Evolutionary conservation across 164 flowering plant genomes (phyloP).

Genomic region (Hamamelis virginiana): DNA sequence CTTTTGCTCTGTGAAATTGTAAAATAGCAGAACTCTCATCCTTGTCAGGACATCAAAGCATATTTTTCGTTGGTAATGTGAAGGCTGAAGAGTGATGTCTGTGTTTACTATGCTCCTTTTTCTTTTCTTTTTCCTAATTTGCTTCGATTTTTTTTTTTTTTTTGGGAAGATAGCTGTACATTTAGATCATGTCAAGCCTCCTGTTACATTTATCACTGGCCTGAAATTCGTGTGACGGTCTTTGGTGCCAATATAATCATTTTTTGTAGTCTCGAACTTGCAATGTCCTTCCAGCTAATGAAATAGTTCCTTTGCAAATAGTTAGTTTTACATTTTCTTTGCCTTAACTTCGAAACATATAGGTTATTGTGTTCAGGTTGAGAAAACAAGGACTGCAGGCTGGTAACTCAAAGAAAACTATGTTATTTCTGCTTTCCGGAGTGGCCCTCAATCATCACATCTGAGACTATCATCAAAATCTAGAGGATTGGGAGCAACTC

Average conservation of each 20-base stretch:
- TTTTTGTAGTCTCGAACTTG: not conserved
- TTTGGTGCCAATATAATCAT: not conserved
- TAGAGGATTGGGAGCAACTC: too few relatives aligned
- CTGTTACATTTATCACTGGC: not conserved
- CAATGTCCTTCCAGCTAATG: not conserved
- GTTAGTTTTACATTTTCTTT: not conserved
- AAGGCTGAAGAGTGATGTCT: not conserved
- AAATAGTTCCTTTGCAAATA: too few relatives aligned
- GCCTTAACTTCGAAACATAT: too few relatives aligned
- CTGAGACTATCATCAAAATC: too few relatives aligned
- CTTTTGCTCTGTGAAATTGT: conserved; percentile 26
- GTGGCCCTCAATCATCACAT: too few relatives aligned
- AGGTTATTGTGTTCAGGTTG: too few relatives aligned
- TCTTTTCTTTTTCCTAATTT: not conserved
- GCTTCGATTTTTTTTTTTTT: not conserved
- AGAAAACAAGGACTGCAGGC: too few relatives aligned
- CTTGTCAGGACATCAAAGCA: not conserved
- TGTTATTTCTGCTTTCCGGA: too few relatives aligned
- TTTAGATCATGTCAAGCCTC: not conserved
- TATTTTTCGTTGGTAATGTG: conserved; percentile 6
- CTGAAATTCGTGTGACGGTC: not conserved
- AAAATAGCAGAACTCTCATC: conserved; percentile 21
- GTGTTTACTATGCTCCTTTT: not conserved
- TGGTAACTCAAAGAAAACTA: too few relatives aligned
- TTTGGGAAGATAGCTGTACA: conserved; percentile 6